Percentiles rank a stretch among this genome's conserved stretches.
Evolutionary conservation across 495 filamentous ascomycete genomes (phyloP).

Genomic region (Collariella sp.): DNA sequence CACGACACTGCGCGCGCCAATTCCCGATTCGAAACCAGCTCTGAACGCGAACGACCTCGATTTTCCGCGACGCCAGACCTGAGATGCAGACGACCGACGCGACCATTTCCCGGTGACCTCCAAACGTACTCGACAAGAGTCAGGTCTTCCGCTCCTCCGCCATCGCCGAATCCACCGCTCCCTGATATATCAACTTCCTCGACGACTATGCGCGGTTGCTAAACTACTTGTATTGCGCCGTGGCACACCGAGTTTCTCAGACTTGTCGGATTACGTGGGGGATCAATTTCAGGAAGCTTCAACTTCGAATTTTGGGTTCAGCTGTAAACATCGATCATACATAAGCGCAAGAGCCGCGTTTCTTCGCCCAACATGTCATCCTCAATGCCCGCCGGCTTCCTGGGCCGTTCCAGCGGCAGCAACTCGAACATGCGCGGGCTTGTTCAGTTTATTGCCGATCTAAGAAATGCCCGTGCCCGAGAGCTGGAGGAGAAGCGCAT

Average conservation of each 20-base stretch:
- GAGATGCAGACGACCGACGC: constrained; percentile 1
- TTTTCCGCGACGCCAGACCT: neutral
- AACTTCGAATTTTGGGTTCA: neutral
- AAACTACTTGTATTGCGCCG: neutral
- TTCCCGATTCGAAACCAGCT: neutral
- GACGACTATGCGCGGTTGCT: neutral
- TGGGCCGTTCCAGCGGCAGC: constrained; percentile 52
- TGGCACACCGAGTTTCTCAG: neutral
- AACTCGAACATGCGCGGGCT: constrained; percentile 73
- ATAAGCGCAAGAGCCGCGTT: neutral
- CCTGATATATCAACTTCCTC: neutral
- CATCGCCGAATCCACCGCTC: neutral
- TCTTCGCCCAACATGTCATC: constrained; percentile 41
- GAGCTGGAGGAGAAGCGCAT: constrained; percentile 98
- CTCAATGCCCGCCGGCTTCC: constrained; percentile 46
- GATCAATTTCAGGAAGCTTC: no score
- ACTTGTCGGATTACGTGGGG: neutral
- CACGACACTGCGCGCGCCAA: neutral
- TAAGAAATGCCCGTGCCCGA: constrained; percentile 87
- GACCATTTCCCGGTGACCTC: neutral
- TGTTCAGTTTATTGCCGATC: constrained; percentile 96
- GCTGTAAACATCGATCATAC: neutral
- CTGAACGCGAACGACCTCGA: neutral
- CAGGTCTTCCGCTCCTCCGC: constrained; percentile 1
- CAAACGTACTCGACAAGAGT: neutral